Conservation (phyloP, 495 filamentous ascomycete genomes). For the Lasiosphaeria ovina region DNA sequence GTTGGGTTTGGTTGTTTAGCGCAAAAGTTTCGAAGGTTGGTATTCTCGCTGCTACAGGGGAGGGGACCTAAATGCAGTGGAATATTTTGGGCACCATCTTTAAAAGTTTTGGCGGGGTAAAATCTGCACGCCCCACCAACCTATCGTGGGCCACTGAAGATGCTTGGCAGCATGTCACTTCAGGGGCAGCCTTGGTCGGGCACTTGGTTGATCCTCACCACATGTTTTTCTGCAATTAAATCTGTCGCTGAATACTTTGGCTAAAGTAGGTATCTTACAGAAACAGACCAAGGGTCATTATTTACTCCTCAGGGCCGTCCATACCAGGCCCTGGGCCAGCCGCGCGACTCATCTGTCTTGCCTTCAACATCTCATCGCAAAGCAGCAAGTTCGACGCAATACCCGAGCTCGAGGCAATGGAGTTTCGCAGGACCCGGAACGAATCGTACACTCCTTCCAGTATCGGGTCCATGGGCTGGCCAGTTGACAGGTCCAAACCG, state of each 20-base stretch:
- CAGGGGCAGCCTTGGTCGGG: background rate
- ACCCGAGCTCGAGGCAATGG: constrained; percentile 86
- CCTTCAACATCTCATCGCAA: constrained; percentile 96
- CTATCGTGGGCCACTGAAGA: background rate
- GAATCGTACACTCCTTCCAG: constrained; percentile 93
- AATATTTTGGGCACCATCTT: constrained; percentile 22
- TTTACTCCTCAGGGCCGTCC: constrained; percentile 50
- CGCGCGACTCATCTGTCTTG: constrained; percentile 79
- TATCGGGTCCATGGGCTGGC: constrained; percentile 94
- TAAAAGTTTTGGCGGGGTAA: constrained; percentile 42
- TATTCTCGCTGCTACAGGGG: background rate
- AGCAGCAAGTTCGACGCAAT: constrained; percentile 95
- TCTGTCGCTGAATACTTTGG: constrained; percentile 20
- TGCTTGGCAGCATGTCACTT: background rate
- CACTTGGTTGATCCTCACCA: background rate
- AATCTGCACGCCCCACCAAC: constrained; percentile 27
- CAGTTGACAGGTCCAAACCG: constrained; percentile 80
- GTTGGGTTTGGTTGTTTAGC: background rate
- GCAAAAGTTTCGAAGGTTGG: background rate
- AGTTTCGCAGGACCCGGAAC: constrained; percentile 90
- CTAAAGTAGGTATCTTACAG: constrained; percentile 35
- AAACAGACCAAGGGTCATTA: constrained; percentile 13
- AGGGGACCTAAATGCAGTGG: background rate
- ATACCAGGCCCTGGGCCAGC: constrained; percentile 52
- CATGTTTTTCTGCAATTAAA: constrained; percentile 11